These are phyloP conservation scores for Kodamaea alishanica DNA, from an alignment of 1,139 yeast genomes.

Conservation along the genomic window DNA sequence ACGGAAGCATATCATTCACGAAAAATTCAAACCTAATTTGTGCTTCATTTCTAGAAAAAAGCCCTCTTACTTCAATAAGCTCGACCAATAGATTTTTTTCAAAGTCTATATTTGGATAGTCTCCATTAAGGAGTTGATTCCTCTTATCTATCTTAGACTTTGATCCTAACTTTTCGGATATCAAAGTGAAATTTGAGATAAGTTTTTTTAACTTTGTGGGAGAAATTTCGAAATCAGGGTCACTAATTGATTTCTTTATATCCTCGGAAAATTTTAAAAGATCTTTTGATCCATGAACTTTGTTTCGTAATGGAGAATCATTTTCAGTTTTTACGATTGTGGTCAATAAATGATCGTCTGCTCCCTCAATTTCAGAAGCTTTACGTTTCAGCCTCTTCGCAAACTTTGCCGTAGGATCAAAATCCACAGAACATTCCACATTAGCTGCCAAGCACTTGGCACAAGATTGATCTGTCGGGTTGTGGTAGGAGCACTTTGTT, in stretches of 20 bases:
- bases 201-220: constrained; percentile 6
- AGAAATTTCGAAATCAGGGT: background rate
- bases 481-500: constrained; percentile 52
- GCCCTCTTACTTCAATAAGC: constrained; percentile 24
- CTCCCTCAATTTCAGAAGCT: background rate
- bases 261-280: constrained; percentile 12
- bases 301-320: constrained; percentile 21
- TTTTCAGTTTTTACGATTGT: constrained; percentile 1
- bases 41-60: constrained; percentile 26
- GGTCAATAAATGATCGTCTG: constrained; percentile 2
- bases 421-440: constrained; percentile 45
- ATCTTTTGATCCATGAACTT: constrained; percentile 19
- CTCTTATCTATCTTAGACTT: constrained; percentile 6
- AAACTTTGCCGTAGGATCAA: constrained; percentile 42
- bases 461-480: constrained; percentile 43
- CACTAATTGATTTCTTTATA: constrained; percentile 10
- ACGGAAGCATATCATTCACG: constrained; percentile 35
- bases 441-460: constrained; percentile 44
- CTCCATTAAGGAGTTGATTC: constrained; percentile 10
- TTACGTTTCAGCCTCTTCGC: constrained; percentile 23
- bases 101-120: constrained; percentile 36
- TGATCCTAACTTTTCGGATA: constrained; percentile 14
- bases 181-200: constrained; percentile 5
- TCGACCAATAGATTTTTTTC: constrained; percentile 41
- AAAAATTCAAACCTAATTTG: constrained; percentile 33